Base-by-base conservation (phyloP, 495 filamentous ascomycete genomes). In the Aspergillus avenaceus region DNA sequence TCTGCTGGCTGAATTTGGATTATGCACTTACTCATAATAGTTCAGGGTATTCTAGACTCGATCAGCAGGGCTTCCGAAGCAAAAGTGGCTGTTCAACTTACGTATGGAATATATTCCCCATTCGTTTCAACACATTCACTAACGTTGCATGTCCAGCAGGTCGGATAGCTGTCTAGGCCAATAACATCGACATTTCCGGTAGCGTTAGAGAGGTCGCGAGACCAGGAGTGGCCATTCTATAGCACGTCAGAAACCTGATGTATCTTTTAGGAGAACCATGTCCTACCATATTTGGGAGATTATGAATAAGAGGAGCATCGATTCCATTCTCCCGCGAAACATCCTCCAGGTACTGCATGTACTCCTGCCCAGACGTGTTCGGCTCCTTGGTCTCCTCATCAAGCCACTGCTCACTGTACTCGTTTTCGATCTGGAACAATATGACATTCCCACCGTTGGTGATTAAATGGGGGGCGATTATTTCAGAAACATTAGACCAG, bases 371-470 rank as follows among this genome's bases (percentile, higher is more conserved):
- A 0, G 71, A 62, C 23, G 67, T 41, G 51, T 82, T 80, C 0
- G 77, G 76, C 18, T 66, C 66, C 27, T 59, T 52, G 14, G 41
- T 51, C 0, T 70, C 61, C 45, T 64, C 60, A 21, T 67, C 65
- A 12, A 64, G 55, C 75, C 80, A 83, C 51, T 84, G 80, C n/a
- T 75, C 55, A 5, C 78, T 76, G 38, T 81, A 79, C 53, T 85
- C 82, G 52, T 85, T 84, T 54, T 85, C 82, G 37, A 82, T 76
- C 50, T 85, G 82, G 56, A 76, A 80, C 25, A 73, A 52, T 14
- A 84, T 62, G 4, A 77, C 66, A 47, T 79, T 79, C 7, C 79
- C 73, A 5, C 80, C 82, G 48, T 82, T 71, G 1, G 77, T 79
- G 19, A 84, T 71, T 41, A 80, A 75, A 47, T 83, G 72, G 14